Evolutionary conservation across 768 basidiomycete genomes (phyloP), one percentile per base, ranked within the genome.

Genomic region (Lentinula edodes): DNA sequence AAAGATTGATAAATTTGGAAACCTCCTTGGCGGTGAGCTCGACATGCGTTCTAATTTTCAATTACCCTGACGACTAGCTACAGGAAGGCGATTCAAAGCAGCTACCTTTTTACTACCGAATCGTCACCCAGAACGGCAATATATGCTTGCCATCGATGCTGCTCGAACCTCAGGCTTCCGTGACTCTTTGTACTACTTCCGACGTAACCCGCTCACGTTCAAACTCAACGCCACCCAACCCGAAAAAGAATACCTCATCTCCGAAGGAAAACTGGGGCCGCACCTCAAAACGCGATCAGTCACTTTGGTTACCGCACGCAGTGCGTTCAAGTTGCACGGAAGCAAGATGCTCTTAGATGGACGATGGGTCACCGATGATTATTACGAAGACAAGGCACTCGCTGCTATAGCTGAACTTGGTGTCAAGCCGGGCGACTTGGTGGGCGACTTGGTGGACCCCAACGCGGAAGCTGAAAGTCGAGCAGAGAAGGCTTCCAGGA

Each of bases 131-230:
- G 83, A 91, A 32, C 83, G 89, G 50, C 80, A 85, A 63, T 99
- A 97, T 75, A 91, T 97, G 85, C 90, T 98, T 45, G 95, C 96
- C 20, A 98, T 99, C 62, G 97, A 99, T 69, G 96, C 95, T 3
- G 97, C 97, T 0, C 87, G 96, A 32, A 92, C 93, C 8, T 95
- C 93, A 18, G 97, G 97, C 4, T 98, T 94, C 75, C 85, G 94
- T 52, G 97, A 98, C 73, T 98, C 97, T 8, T 78, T 98, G n/a
- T 97, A 98, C 74, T 98, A 98, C 74, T 95, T 98, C 75, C 89
- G 97, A 2, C 84, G 94, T 6, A 97, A 96, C 65, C 85, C 86
- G 0, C 85, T 93, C 34, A 90, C 96, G 15, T 80, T 95, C 78
- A 98, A 98, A 73, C 82, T 97, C 62, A 89, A 89, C 64, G 93